Evolutionary conservation across 1,139 yeast genomes (phyloP).

Genomic region (Saccharomyces hybrid): DNA sequence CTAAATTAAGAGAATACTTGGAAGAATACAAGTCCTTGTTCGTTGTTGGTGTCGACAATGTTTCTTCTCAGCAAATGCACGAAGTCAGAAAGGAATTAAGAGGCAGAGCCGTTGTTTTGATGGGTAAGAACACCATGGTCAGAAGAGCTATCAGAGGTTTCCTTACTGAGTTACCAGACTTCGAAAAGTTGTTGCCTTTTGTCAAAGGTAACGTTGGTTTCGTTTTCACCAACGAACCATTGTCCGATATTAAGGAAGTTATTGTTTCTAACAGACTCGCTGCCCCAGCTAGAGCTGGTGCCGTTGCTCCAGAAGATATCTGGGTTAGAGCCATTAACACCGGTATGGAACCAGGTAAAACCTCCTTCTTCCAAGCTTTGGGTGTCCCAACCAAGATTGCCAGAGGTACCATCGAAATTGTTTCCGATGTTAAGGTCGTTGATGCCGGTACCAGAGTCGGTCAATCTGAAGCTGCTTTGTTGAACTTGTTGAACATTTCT

Average conservation of each 20-base stretch:
- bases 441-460: constrained; percentile 83
- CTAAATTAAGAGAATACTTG: constrained; percentile 89
- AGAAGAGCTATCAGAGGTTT: constrained; percentile 99
- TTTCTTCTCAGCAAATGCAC: constrained; percentile 99
- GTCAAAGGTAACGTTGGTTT: constrained; percentile 98
- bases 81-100: constrained; percentile 97
- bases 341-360: constrained; percentile 99
- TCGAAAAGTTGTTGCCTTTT: constrained; percentile 89
- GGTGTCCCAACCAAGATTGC: constrained; percentile 99
- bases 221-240: constrained; percentile 96
- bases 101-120: constrained; percentile 87
- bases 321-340: constrained; percentile 78
- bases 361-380: constrained; percentile 99
- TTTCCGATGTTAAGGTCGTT: constrained; percentile 87
- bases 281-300: constrained; percentile 46
- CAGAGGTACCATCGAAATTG: constrained; percentile 55
- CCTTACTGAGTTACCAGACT: constrained; percentile 89
- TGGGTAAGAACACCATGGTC: constrained; percentile 99
- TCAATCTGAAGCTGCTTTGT: constrained; percentile 97
- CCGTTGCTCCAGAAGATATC: constrained; percentile 95
- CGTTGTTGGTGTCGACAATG: constrained; percentile 99
- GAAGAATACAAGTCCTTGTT: constrained; percentile 97
- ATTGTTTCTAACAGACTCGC: constrained; percentile 86
- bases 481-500: constrained; percentile 99
- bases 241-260: constrained; percentile 84